Evolutionary conservation across 306 rosid genomes (phyloP).

Genomic region (Prinsepia uniflora): DNA sequence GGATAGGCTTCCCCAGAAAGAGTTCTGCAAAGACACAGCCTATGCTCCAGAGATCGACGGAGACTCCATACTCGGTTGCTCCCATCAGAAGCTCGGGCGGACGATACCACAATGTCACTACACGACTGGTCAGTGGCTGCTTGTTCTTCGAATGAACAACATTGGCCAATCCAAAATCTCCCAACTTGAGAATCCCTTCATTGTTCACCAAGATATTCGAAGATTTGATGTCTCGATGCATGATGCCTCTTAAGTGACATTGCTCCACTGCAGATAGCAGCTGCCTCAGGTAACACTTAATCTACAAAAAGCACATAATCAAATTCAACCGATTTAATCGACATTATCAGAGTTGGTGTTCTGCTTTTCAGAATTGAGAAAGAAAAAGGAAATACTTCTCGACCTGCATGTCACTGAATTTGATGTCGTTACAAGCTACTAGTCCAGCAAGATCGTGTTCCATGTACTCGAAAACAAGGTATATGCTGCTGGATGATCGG

Average conservation of each 20-base stretch:
- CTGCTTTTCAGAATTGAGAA: no score
- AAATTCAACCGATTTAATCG: background rate
- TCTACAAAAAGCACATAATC: conserved; percentile 33
- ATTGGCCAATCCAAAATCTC: conserved; percentile 95
- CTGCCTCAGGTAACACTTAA: conserved; percentile 96
- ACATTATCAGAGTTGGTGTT: no score
- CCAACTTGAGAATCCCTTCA: conserved; percentile 83
- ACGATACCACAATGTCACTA: conserved; percentile 95
- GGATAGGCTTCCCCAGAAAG: conserved; percentile 67
- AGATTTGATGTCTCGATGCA: conserved; percentile 87
- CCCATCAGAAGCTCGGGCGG: conserved; percentile 99
- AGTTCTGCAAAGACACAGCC: conserved; percentile 97
- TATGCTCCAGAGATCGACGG: conserved; percentile 94
- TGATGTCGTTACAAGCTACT: conserved; percentile 62
- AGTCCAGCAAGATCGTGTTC: conserved; percentile 98
- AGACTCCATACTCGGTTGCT: conserved; percentile 73
- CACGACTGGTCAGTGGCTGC: conserved; percentile 79
- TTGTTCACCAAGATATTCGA: conserved; percentile 88
- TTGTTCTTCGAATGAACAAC: conserved; percentile 48
- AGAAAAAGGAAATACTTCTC: background rate
- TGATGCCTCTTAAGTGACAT: conserved; percentile 86
- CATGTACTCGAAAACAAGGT: conserved; percentile 97
- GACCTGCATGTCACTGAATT: conserved; percentile 76
- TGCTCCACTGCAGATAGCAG: conserved; percentile 91
- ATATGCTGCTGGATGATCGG: conserved; percentile 66